phyloP scores from a whole-genome alignment of 495 filamentous ascomycete species.

The Antarctomyces pellizariae region DNA sequence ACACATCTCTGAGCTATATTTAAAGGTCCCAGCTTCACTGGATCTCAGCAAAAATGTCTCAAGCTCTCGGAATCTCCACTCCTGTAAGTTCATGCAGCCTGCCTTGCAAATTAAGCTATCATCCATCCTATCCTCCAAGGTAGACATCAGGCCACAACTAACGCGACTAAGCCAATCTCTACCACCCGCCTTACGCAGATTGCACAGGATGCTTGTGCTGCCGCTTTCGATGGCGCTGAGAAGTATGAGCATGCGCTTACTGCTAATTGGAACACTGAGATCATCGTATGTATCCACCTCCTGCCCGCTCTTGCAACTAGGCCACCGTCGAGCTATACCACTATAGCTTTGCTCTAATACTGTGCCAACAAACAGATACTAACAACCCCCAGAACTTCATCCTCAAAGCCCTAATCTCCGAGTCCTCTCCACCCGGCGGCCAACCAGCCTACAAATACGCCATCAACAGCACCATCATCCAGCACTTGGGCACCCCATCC shows the following conservation, averaged over 20 bases:
- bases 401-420: conserved; percentile 64
- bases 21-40: too few relatives aligned
- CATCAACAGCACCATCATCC: conserved; percentile 94
- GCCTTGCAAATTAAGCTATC: too few relatives aligned
- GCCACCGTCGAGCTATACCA: too few relatives aligned
- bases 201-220: conserved; percentile 66
- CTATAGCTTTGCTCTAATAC: too few relatives aligned
- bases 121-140: too few relatives aligned
- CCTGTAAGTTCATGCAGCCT: too few relatives aligned
- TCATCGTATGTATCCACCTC: conserved; percentile 44
- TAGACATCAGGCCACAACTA: too few relatives aligned
- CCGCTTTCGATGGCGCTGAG: conserved; percentile 40
- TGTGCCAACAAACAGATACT: conserved; percentile 1
- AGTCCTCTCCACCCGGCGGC: conserved; percentile 36
- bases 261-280: conserved; percentile 64
- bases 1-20: too few relatives aligned
- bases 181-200: conserved; percentile 60
- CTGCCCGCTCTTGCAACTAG: background rate
- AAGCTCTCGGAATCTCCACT: too few relatives aligned
- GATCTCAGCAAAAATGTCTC: too few relatives aligned
- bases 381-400: conserved; percentile 43
- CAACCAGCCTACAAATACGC: conserved; percentile 61
- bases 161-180: conserved; percentile 39
- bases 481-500: conserved; percentile 44
- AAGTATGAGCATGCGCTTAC: conserved; percentile 67